Percentiles rank a stretch among this genome's conserved stretches.
These are phyloP conservation scores for Ophiorrhiza pumila DNA, from an alignment of 257 asterid genomes.

Conservation along the genomic window DNA sequence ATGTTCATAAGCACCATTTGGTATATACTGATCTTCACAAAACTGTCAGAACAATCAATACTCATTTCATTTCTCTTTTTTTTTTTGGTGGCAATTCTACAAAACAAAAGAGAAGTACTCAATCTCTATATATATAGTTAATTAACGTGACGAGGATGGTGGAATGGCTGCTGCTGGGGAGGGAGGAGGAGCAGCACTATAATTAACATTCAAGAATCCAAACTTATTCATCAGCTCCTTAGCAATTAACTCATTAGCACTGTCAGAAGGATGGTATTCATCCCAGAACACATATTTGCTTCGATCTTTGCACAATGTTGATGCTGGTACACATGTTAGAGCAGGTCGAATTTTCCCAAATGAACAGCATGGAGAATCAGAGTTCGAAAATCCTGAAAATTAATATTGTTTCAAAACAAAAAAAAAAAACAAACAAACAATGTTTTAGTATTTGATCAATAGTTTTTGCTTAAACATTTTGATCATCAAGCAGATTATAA, in stretches of 20 bases:
- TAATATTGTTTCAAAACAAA: background rate
- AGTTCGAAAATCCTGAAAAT: slow-evolving; percentile 59
- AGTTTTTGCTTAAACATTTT: background rate
- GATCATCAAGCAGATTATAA: background rate
- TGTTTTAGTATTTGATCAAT: too few species aligned
- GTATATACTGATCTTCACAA: too few species aligned
- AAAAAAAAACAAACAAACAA: too few species aligned
- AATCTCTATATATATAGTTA: too few species aligned
- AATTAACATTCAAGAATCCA: slow-evolving; percentile 31
- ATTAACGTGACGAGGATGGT: slow-evolving; percentile 38
- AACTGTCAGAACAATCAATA: too few species aligned
- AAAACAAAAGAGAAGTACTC: too few species aligned
- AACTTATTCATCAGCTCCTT: slow-evolving; percentile 62
- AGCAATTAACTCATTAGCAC: slow-evolving; percentile 69
- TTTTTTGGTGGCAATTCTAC: too few species aligned
- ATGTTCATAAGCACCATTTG: too few species aligned
- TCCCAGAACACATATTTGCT: slow-evolving; percentile 96
- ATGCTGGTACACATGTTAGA: slow-evolving; percentile 76
- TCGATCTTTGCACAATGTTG: slow-evolving; percentile 67
- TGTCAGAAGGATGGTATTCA: slow-evolving; percentile 84
- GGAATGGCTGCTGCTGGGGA: slow-evolving; percentile 46
- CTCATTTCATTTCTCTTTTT: too few species aligned
- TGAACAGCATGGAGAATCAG: slow-evolving; percentile 89
- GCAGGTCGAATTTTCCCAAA: slow-evolving; percentile 83
- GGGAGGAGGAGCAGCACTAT: slow-evolving; percentile 34